phyloP scores from a whole-genome alignment of 2,329 filamentous ascomycete species.

The Chaetomium globosum region DNA sequence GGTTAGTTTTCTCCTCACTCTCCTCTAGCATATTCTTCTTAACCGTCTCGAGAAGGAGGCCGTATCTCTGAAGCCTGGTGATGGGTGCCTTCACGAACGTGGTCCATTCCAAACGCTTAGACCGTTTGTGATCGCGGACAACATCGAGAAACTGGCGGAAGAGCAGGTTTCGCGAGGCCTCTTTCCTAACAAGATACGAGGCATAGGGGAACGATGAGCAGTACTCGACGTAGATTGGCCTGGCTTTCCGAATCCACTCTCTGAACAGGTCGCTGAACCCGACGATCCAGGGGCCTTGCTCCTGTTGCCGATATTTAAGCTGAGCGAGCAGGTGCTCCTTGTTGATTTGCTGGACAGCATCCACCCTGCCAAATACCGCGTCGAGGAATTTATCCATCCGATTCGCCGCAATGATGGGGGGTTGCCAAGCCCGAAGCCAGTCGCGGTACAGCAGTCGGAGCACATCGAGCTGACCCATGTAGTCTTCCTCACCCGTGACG shows the following conservation, averaged over 20 bases:
- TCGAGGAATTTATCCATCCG: constrained; percentile 77
- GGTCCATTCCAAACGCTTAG: constrained; percentile 85
- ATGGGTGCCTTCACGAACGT: constrained; percentile 93
- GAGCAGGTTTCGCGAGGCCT: constrained; percentile 79
- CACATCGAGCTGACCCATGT: constrained; percentile 86
- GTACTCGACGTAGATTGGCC: constrained; percentile 86
- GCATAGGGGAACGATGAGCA: constrained; percentile 85
- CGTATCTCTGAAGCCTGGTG: constrained; percentile 87
- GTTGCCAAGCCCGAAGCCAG: constrained; percentile 70
- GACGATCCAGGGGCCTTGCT: constrained; percentile 90
- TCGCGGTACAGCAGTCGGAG: constrained; percentile 84
- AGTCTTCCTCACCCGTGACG: constrained; percentile 87
- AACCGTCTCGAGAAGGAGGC: constrained; percentile 78
- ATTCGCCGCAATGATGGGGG: constrained; percentile 77
- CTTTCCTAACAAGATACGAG: constrained; percentile 78
- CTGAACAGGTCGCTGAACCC: constrained; percentile 97
- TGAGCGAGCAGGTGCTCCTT: constrained; percentile 90
- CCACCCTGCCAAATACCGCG: constrained; percentile 88
- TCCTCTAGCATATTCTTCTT: constrained; percentile 81
- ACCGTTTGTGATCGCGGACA: constrained; percentile 75
- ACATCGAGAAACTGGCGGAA: constrained; percentile 86
- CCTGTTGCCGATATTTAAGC: constrained; percentile 93
- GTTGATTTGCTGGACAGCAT: constrained; percentile 85
- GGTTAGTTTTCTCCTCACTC: constrained; percentile 84
- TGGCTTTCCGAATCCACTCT: constrained; percentile 97